phyloP scores from a whole-genome alignment of 495 filamentous ascomycete species.

The Usnea hakonensis region DNA sequence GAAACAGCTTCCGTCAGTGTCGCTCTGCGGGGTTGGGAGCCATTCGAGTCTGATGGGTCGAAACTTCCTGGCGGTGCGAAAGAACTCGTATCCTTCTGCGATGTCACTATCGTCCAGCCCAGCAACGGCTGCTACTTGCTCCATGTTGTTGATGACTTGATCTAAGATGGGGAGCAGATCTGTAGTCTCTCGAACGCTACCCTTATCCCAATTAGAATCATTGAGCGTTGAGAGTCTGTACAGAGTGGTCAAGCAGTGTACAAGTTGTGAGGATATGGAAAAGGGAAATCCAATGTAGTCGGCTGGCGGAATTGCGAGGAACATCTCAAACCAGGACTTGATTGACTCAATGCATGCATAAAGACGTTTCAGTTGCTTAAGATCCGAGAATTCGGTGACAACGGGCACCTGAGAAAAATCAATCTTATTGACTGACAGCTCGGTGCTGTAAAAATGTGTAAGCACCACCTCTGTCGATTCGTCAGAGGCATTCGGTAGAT shows the following conservation, averaged over 20 bases:
- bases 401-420: not conserved
- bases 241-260: not conserved
- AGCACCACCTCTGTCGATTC: not conserved
- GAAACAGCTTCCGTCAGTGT: not conserved
- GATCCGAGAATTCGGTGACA: not conserved
- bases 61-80: not conserved
- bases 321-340: not conserved
- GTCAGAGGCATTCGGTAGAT: not conserved
- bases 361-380: not conserved
- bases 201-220: not conserved
- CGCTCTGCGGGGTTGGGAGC: not conserved
- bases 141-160: not conserved
- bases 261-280: not conserved
- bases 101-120: not conserved
- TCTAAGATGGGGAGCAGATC: constrained; percentile 2
- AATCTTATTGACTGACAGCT: not conserved
- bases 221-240: not conserved
- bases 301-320: not conserved
- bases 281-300: not conserved
- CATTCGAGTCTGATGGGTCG: not conserved
- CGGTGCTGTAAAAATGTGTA: not conserved
- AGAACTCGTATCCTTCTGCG: not conserved
- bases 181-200: not conserved
- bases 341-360: constrained; percentile 6
- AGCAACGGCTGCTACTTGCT: not conserved